Evolutionary conservation across 1,139 yeast species (phyloP).

Genomic region (Scheffersomyces segobiensis): DNA sequence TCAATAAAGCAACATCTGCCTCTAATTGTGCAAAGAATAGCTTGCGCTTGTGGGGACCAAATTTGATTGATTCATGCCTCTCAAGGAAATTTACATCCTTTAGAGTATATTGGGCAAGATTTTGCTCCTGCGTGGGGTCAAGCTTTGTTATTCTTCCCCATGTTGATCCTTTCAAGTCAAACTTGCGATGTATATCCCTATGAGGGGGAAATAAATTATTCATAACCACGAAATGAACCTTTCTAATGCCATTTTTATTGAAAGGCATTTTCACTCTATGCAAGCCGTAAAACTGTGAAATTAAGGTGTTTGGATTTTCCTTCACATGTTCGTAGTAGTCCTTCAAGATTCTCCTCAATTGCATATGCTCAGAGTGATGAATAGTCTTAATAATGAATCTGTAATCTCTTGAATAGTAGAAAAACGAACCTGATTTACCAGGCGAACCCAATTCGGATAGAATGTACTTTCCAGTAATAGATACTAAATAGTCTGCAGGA

Average conservation of each 20-base stretch:
- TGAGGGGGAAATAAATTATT: slow-evolving; percentile 96
- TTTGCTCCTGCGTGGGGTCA: slow-evolving; percentile 21
- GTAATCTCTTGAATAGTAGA: slow-evolving; percentile 91
- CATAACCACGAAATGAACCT: slow-evolving; percentile 94
- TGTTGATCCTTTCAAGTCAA: slow-evolving; percentile 91
- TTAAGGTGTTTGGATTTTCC: slow-evolving; percentile 80
- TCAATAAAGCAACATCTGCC: slow-evolving; percentile 70
- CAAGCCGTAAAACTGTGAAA: slow-evolving; percentile 93
- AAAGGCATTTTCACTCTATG: slow-evolving; percentile 92
- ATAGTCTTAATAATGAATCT: slow-evolving; percentile 94
- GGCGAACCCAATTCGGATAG: slow-evolving; percentile 93
- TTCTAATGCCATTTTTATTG: slow-evolving; percentile 52
- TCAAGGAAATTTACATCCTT: slow-evolving; percentile 92
- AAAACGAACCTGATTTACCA: slow-evolving; percentile 95
- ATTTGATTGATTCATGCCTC: slow-evolving; percentile 55
- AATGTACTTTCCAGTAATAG: slow-evolving; percentile 90
- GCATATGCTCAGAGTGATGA: slow-evolving; percentile 89
- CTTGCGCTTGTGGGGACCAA: slow-evolving; percentile 70
- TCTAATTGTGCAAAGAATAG: slow-evolving; percentile 68
- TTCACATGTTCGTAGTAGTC: slow-evolving; percentile 82
- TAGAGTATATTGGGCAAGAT: slow-evolving; percentile 45
- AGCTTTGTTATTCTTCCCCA: slow-evolving; percentile 70
- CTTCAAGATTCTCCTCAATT: slow-evolving; percentile 69
- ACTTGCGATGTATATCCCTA: slow-evolving; percentile 80
- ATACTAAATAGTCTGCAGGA: slow-evolving; percentile 92